Conservation (phyloP, 129 eudicot species). For the Erigeron canadensis region DNA sequence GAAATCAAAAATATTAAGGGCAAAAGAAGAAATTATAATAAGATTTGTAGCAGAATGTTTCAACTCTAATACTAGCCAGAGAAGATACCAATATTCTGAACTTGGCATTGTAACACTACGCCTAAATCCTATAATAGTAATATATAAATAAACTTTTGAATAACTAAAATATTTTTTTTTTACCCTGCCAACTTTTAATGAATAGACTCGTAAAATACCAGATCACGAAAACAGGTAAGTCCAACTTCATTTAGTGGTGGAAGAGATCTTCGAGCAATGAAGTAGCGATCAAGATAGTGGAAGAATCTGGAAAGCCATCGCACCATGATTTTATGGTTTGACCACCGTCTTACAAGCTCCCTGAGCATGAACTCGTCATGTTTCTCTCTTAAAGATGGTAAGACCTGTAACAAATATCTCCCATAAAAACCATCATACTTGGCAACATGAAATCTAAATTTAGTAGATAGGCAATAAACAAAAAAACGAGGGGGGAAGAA, state of each 20-base stretch:
- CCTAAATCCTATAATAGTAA: background rate
- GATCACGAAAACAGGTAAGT: slow-evolving; percentile 83
- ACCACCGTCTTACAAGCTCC: slow-evolving; percentile 96
- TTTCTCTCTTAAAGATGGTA: slow-evolving; percentile 79
- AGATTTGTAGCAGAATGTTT: too few relatives aligned
- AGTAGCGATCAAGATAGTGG: slow-evolving; percentile 89
- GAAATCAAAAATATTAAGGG: too few relatives aligned
- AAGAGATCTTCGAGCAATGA: slow-evolving; percentile 84
- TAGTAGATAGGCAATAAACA: too few relatives aligned
- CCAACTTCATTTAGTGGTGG: slow-evolving; percentile 94
- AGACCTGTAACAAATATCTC: slow-evolving; percentile 43
- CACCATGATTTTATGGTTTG: slow-evolving; percentile 93
- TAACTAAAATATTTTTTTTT: background rate
- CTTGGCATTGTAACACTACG: too few relatives aligned
- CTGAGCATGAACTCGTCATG: slow-evolving; percentile 92
- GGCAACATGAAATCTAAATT: background rate
- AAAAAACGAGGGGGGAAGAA: too few relatives aligned
- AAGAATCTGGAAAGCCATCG: slow-evolving; percentile 93
- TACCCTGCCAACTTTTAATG: background rate
- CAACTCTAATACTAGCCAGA: too few relatives aligned
- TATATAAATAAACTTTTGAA: background rate
- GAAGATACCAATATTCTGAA: too few relatives aligned
- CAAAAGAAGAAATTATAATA: too few relatives aligned
- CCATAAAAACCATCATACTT: slow-evolving; percentile 1
- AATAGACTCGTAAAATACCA: slow-evolving; percentile 43